Base-by-base conservation (phyloP, 1,284 basidiomycete genomes). In the Sanghuangporus baumii region DNA sequence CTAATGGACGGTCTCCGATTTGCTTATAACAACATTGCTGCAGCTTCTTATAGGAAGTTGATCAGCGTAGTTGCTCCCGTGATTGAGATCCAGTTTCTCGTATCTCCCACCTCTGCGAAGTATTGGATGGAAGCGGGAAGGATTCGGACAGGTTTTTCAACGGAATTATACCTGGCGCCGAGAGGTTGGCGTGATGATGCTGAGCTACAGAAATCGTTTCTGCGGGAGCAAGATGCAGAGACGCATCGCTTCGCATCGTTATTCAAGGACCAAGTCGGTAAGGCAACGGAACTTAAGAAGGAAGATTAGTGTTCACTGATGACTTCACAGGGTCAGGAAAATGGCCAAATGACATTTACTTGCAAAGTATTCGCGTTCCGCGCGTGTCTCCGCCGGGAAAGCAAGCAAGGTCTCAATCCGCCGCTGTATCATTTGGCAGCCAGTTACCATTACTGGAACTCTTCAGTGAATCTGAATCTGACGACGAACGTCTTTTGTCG, bases 11-110 rank as follows among this genome's bases (percentile, higher is more conserved):
- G 93, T 5, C 63, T 94, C 20, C 76, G 76, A 36, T 67, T 92
- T 12, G 84, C 89, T 62, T 85, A 77, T 65, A 94, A 93, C 68
- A 89, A 94, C 68, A 75, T 89, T 50, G 86, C 88, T 1, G 85
- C 88, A 11, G 77, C 82, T 51, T 76, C 79, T 34, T 87, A 89
- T 70, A 79, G 81, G 40, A 89, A 81, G 69, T 74, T 86, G 37
- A 82, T 78, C 2, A 84, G 81, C 66, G 34, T 92, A 8, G 78
- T 75, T 52, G 59, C 89, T 12, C 87, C 89, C 12, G 66, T 73
- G 38, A 74, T 78, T 9, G 73, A 72, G 31, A 52, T 81, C 26
- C 83, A 81, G 64, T 69, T 82, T 8, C 73, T 87, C 47, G 68
- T 84, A 37, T 74, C 75, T 41, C 74, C 76, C 3, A 63, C 71